Base-by-base conservation (phyloP, 768 basidiomycete species). In the Rhodocollybia butyracea region DNA sequence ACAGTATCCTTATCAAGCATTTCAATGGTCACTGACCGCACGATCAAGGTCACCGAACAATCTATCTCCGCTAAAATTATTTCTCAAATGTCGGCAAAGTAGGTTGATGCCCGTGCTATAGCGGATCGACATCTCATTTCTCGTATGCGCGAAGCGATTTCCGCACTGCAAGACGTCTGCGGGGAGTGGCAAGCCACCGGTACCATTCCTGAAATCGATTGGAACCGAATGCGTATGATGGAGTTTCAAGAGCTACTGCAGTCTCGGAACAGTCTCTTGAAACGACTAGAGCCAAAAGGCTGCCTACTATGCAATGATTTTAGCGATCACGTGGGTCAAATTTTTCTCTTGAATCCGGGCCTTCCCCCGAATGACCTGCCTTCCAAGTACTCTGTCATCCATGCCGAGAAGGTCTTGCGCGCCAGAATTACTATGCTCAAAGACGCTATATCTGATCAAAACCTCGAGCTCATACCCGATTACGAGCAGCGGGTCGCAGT, bases 401-500 rank as follows among this genome's bases (percentile, higher is more conserved):
- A 99, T 62, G 81, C 79, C 53, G 84, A 88, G 60, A 91, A 88
- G 64, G 67, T 86, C 19, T 70, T 98, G 47, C 80, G 83, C 58
- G 78, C 81, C 32, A 88, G 85, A 61, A 88, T 99, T 55, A 84
- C 84, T 1, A 72, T 77, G 31, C 77, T 99, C 53, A 94, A 91
- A 64, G 76, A 89, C 39, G 86, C 88, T 2, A 84, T 98, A 27
- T 98, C 95, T 3, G 97, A 98, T 64, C 94, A 99, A 67, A 99
- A 99, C 66, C 74, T 98, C 56, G 97, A 97, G 65, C 81, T 98
- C 17, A 81, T 98, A 31, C 97, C 97, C 5, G 97, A 99, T 67
- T 99, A 98, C 69, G 93, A 98, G 67, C 93, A 95, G 65, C 79
- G 96, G 26, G 86, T 98, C 31, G 86, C 83, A 38, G 96, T 98